Base-by-base conservation (phyloP, 2,329 filamentous ascomycete species). In the Zalaria obscura region DNA sequence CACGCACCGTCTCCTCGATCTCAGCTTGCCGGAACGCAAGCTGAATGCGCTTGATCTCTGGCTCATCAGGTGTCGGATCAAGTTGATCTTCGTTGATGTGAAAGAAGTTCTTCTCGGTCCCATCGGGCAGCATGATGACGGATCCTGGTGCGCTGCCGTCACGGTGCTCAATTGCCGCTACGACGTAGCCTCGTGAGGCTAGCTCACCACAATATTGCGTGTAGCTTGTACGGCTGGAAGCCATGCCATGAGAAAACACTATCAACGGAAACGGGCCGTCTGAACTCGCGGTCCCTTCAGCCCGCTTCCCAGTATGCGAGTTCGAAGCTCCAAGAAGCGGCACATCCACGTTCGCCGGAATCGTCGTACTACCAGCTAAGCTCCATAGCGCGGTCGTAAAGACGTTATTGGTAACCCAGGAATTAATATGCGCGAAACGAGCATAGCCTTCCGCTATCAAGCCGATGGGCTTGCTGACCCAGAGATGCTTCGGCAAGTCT, bases 181-280 rank as follows among this genome's bases (percentile, higher is more conserved):
- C 64, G 7, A 69, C 51, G 36, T 60, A 62, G 5, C 66, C 66
- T 37, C 66, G 56, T 35, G 63, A 65, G 8, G 66, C 66, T 27
- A 69, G 57, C 42, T 65, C 64, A 8, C 61, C 64, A 10, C 65
- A 59, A 45, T 63, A 67, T 39, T 67, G 62, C 11, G 65, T 63
- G 48, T 69, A 69, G 47, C 56, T 59, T 36, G 65, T 67, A 29
- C 62, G 58, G 50, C 61, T 60, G 3, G 61, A 61, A 3, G 64
- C 65, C 62, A 66, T 66, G 4, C 65, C 66, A 47, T 69, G 66
- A 3, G 61, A 65, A 46, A 69, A 67, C 4, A 69, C 58, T 8
- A 68, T 57, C 36, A 65, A 58, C 0, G 66, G 65, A 27, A 67
- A 57, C 35, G 55, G 49, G 3, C 42, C 36, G 8, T 47, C 40